Conservation (phyloP, 176 grass and related monocot species). For the Melocanna baccifera region DNA sequence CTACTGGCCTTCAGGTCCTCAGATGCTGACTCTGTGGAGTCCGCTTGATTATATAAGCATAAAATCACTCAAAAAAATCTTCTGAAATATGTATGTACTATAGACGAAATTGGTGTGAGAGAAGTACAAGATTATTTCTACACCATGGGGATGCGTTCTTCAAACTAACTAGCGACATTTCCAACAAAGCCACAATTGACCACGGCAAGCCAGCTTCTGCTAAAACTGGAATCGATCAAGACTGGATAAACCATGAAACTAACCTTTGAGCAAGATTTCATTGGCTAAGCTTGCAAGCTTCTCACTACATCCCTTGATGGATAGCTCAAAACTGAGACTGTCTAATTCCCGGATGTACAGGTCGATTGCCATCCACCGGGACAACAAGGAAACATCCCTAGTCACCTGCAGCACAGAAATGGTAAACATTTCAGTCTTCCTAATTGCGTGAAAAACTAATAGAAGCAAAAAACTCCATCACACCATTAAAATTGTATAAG, state of each 20-base stretch:
- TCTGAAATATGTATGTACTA: neutral
- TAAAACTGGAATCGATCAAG: neutral
- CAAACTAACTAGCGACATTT: neutral
- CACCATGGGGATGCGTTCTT: neutral
- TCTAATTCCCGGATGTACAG: slow-evolving; percentile 84
- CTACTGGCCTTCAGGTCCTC: slow-evolving; percentile 44
- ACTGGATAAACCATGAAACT: slow-evolving; percentile 10
- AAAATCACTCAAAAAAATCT: neutral
- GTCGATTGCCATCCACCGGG: slow-evolving; percentile 91
- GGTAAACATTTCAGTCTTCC: slow-evolving; percentile 1
- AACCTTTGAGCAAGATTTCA: slow-evolving; percentile 77
- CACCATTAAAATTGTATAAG: neutral
- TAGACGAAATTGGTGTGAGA: neutral
- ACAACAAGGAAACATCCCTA: slow-evolving; percentile 79
- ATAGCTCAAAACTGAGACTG: slow-evolving; percentile 88
- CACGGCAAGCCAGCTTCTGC: neutral
- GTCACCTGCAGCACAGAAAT: slow-evolving; percentile 60
- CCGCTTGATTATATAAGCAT: neutral
- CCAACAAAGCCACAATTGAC: neutral
- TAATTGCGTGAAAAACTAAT: neutral
- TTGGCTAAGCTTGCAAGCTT: slow-evolving; percentile 64
- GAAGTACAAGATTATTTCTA: neutral
- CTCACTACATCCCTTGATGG: slow-evolving; percentile 74
- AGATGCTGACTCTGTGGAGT: slow-evolving; percentile 50
- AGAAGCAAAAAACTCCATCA: neutral